Conservation (phyloP, 2,329 filamentous ascomycete species). For the Xenoacremonium recifei region DNA sequence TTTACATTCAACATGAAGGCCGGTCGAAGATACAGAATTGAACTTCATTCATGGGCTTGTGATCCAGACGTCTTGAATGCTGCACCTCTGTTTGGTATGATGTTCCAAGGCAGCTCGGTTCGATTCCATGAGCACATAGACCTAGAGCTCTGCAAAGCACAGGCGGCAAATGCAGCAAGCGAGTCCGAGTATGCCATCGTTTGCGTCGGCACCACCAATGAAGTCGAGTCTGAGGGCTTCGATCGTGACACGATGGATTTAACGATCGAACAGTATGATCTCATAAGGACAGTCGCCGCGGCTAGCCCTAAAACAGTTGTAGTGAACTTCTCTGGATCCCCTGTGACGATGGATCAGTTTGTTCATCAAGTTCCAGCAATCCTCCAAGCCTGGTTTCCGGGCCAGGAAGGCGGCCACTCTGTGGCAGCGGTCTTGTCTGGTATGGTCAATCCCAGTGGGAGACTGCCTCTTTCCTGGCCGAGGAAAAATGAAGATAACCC, state of each 20-base stretch:
- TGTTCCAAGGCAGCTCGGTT: constrained; percentile 10
- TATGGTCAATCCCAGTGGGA: constrained; percentile 49
- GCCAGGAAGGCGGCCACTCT: constrained; percentile 65
- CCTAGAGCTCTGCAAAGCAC: background rate
- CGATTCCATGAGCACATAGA: constrained; percentile 9
- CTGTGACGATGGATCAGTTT: constrained; percentile 53
- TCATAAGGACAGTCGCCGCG: constrained; percentile 53
- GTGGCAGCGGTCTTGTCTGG: constrained; percentile 65
- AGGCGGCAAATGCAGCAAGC: background rate
- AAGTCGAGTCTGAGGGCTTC: constrained; percentile 42
- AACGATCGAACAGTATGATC: constrained; percentile 45
- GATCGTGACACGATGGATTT: constrained; percentile 10
- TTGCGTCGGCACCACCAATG: constrained; percentile 44
- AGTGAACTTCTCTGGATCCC: constrained; percentile 61
- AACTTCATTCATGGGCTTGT: constrained; percentile 8
- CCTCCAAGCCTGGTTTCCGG: constrained; percentile 64
- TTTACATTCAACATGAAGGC: constrained; percentile 1
- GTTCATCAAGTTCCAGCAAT: constrained; percentile 52
- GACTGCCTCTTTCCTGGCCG: constrained; percentile 7
- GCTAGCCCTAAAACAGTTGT: constrained; percentile 58
- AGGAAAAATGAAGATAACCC: constrained; percentile 6
- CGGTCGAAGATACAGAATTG: background rate
- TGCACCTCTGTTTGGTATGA: constrained; percentile 5
- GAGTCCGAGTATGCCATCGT: constrained; percentile 4
- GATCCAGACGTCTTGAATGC: constrained; percentile 7